Evolutionary conservation across 805 yeast genomes (phyloP), one percentile per base, ranked within the genome.

Genomic region (Metahyphopichia silvanorum): DNA sequence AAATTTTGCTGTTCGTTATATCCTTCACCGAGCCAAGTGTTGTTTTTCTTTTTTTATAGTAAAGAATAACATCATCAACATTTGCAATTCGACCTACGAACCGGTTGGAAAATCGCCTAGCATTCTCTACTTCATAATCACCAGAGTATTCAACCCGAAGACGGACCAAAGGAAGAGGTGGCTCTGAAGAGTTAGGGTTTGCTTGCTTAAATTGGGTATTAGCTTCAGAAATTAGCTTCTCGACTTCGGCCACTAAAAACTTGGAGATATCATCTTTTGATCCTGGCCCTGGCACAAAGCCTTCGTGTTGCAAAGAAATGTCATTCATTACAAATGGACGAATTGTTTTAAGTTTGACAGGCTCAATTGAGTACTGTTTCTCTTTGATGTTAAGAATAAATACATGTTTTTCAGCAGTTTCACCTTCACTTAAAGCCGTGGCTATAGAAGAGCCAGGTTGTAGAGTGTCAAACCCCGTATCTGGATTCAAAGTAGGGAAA

Each of bases 361-460:
- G 72, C 43, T 82, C 81, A 16, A 83, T 33, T 1, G 72, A 56
- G 44, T 75, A 77, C 27, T 76, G 66, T 25, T 63, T 68, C 3
- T 77, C 79, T n/a, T 74, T 68, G 13, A 91, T 64, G 28, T 76
- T 77, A 39, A 93, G 44, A 2, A 93, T 65, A 35, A 83, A 89
- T 0, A 80, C 89, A 51, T 78, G 72, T 52, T 93, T 93, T 21
- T 71, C 76, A 11, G 76, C 69, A 0, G 86, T 74, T 52, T 93
- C 98, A 8, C 91, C 94, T 33, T 84, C 93, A 38, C 85, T 76
- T 16, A 93, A 64, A 2, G 95, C 81, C 0, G 98, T 93, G 0
- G 95, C 97, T 12, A 93, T 84, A 0, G 96, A 84, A 1, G 96
- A 86, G 1, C 98, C 98, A 0, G 96, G 93, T 53, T 88, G 96